Base-by-base conservation (phyloP, 1,284 basidiomycete species). In the Cryptococcus sp. region DNA sequence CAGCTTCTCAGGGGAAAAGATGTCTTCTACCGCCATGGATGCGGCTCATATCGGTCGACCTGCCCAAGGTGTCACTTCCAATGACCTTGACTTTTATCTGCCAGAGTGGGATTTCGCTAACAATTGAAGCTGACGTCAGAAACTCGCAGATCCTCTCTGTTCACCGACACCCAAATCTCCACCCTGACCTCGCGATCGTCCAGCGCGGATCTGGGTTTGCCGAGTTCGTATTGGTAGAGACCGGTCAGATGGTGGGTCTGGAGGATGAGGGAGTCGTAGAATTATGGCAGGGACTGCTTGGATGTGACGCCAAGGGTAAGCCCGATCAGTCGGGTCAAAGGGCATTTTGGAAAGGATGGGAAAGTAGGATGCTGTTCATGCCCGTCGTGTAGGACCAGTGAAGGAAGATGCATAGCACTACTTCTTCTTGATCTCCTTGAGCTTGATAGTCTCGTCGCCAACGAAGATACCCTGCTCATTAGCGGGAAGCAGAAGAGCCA, bases 371-470 rank as follows among this genome's bases (percentile, higher is more conserved):
- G 23, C 18, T n/a, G 48, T 18, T 42, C 10, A 14, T 13, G 28
- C 14, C 11, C 9, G 46, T 18, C 13, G 48, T 28, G 3, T 3
- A 50, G 48, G 32, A 48, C 21, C 32, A 48, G 18, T 39, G 36
- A 11, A 46, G 46, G 45, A 40, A 36, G 43, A 60, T 56, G 55
- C 52, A 60, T 57, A 42, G 22, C 51, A 50, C 78, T 88, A 97
- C 80, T 97, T 96, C 82, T 96, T 97, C 81, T 93, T 94, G 55
- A 92, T 85, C 57, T 85, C 84, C 78, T 90, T 94, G 58, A 96
- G 84, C 69, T 85, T 83, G 64, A 96, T 87, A 45, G 85, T 87
- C 76, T 98, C 92, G 61, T 84, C 82, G 25, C 87, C 87, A 46
- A 97, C 84, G 71, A 97, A 96, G 59, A 98, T 85, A 55, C 93